A percentile compares a stretch with the other conserved stretches of the same genome.
Evolutionary conservation across 2,329 filamentous ascomycete species (phyloP).

Genomic region (Paecilomyces formosus): DNA sequence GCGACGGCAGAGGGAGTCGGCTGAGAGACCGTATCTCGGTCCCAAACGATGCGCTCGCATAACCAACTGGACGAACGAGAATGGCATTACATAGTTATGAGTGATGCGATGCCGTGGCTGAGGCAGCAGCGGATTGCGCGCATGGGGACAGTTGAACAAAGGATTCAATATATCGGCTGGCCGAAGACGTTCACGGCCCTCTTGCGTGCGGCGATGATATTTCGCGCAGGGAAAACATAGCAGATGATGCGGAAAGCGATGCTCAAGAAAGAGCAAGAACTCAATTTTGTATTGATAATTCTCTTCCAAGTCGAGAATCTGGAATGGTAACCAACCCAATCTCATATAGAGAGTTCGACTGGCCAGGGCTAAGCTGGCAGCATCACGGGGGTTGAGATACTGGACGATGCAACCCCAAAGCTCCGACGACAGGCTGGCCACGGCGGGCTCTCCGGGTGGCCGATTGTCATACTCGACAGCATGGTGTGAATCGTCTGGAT

Average conservation of each 20-base stretch:
- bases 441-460: constrained; percentile 31
- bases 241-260: constrained; percentile 46
- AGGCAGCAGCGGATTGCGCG: constrained; percentile 39
- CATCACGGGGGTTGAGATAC: constrained; percentile 39
- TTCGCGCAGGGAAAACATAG: constrained; percentile 52
- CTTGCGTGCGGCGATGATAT: constrained; percentile 48
- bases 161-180: constrained; percentile 49
- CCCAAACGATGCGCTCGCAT: constrained; percentile 43
- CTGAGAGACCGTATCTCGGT: constrained; percentile 40
- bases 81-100: constrained; percentile 49
- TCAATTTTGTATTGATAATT: constrained; percentile 41
- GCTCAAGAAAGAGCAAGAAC: constrained; percentile 48
- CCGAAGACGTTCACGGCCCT: constrained; percentile 48
- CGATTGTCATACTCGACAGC: constrained; percentile 12
- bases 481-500: constrained; percentile 10
- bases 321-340: constrained; percentile 35
- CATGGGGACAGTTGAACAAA: constrained; percentile 49
- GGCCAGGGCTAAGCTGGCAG: constrained; percentile 43
- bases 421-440: constrained; percentile 38
- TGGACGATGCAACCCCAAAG: constrained; percentile 41
- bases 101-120: constrained; percentile 48
- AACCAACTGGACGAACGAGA: constrained; percentile 52
- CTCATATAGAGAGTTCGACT: constrained; percentile 40
- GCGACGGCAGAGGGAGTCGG: constrained; percentile 42
- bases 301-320: constrained; percentile 31